Conservation (phyloP, 2,329 filamentous ascomycete genomes). For the Hyphodiscus sp. region DNA sequence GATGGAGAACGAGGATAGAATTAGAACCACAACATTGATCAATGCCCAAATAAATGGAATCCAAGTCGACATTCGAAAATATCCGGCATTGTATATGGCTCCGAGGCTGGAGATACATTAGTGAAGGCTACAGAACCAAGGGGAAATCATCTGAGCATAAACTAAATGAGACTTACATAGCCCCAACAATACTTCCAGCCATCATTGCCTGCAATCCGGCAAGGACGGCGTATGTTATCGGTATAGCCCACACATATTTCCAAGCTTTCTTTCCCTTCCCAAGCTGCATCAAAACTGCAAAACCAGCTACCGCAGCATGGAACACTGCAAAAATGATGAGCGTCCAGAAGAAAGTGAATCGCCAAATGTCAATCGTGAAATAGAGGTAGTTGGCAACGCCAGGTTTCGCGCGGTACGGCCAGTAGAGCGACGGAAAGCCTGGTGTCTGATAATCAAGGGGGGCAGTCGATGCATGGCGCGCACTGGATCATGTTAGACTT, state of each 20-base stretch:
- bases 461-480: conserved; percentile 21
- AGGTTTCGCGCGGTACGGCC: conserved; percentile 43
- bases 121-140: not conserved
- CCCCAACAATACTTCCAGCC: conserved; percentile 60
- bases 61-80: conserved; percentile 70
- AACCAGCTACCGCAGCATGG: conserved; percentile 51
- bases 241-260: conserved; percentile 47
- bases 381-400: conserved; percentile 47
- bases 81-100: conserved; percentile 60
- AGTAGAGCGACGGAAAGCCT: conserved; percentile 62
- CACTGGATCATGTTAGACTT: conserved; percentile 14
- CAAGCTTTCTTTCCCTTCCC: conserved; percentile 29
- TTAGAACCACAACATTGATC: conserved; percentile 60
- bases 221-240: conserved; percentile 51
- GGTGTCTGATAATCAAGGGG: conserved; percentile 51
- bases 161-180: conserved; percentile 44
- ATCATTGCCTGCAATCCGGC: conserved; percentile 58
- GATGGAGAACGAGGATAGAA: conserved; percentile 65
- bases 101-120: conserved; percentile 38
- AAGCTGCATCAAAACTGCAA: conserved; percentile 53
- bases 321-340: conserved; percentile 56
- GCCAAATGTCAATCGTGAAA: conserved; percentile 57
- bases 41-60: conserved; percentile 64
- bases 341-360: conserved; percentile 65
- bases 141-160: not conserved